Conservation (phyloP, 2,329 filamentous ascomycete genomes). For the Cladophialophora bantiana region DNA sequence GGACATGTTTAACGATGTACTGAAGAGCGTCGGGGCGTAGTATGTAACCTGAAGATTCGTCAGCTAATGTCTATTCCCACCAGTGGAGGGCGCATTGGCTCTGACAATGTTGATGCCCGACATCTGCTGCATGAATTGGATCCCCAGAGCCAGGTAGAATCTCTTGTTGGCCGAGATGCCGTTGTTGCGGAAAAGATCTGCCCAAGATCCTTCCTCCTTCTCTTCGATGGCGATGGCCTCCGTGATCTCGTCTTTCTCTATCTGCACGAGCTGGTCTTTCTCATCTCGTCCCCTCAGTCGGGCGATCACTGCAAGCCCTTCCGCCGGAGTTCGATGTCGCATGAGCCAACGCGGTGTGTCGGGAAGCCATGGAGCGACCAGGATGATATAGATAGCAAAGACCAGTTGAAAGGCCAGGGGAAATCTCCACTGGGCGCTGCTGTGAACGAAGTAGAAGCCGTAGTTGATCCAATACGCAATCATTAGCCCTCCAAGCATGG, state of each 20-base stretch:
- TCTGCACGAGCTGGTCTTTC: conserved; percentile 43
- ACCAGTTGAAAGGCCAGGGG: conserved; percentile 40
- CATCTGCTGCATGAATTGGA: conserved; percentile 52
- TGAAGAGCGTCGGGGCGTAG: conserved; percentile 47
- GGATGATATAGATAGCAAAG: conserved; percentile 53
- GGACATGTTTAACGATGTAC: conserved; percentile 48
- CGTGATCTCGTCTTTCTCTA: conserved; percentile 50
- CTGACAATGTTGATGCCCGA: conserved; percentile 53
- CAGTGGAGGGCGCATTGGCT: not conserved
- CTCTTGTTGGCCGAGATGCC: conserved; percentile 51
- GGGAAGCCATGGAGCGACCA: conserved; percentile 50
- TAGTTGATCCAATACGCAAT: conserved; percentile 30
- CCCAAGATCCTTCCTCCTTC: conserved; percentile 44
- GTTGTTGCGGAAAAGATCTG: conserved; percentile 45
- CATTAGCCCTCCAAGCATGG: conserved; percentile 27
- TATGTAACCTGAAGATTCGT: conserved; percentile 47
- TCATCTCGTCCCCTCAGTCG: conserved; percentile 44
- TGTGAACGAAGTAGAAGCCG: conserved; percentile 16
- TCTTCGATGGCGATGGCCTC: conserved; percentile 41
- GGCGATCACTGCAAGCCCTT: conserved; percentile 56
- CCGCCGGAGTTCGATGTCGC: conserved; percentile 61
- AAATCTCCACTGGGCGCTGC: conserved; percentile 29
- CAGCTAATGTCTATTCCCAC: not conserved
- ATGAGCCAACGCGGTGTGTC: conserved; percentile 56
- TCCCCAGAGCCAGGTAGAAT: conserved; percentile 54